Percentiles rank a stretch among this genome's conserved stretches.
Evolutionary conservation across 768 basidiomycete genomes (phyloP).

Genomic region (Termitomyces bulborhizus): DNA sequence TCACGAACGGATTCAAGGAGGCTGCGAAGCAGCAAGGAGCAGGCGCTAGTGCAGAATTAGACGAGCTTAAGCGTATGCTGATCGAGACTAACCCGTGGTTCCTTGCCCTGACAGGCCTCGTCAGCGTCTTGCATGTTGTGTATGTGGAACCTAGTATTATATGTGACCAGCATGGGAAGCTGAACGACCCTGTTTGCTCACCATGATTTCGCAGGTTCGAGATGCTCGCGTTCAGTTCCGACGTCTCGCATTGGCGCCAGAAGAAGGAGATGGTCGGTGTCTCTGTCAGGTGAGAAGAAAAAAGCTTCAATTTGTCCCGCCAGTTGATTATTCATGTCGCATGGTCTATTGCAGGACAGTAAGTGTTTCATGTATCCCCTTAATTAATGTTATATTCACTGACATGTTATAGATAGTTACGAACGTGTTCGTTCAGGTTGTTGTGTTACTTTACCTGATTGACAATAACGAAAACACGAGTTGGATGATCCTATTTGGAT

Average conservation of each 20-base stretch:
- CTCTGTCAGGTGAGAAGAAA: conserved; percentile 65
- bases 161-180: conserved; percentile 1
- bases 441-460: conserved; percentile 89
- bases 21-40: conserved; percentile 72
- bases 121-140: conserved; percentile 85
- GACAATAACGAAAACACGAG: conserved; percentile 95
- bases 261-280: conserved; percentile 95
- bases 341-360: conserved; percentile 42
- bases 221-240: conserved; percentile 92
- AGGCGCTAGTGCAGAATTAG: conserved; percentile 64
- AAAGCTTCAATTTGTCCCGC: not conserved
- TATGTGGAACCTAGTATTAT: conserved; percentile 32
- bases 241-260: conserved; percentile 93
- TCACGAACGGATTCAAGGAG: conserved; percentile 85
- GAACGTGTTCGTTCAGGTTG: conserved; percentile 89
- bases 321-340: not conserved
- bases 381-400: not conserved
- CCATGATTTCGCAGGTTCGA: conserved; percentile 57
- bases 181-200: not conserved
- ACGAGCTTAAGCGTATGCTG: conserved; percentile 94
- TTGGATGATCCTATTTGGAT: conserved; percentile 95
- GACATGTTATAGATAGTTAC: conserved; percentile 54
- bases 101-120: conserved; percentile 75
- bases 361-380: conserved; percentile 12
- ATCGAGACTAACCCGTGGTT: conserved; percentile 87